Evolutionary conservation across 2,329 filamentous ascomycete genomes (phyloP).

Genomic region (Teratosphaeria epicoccoides): DNA sequence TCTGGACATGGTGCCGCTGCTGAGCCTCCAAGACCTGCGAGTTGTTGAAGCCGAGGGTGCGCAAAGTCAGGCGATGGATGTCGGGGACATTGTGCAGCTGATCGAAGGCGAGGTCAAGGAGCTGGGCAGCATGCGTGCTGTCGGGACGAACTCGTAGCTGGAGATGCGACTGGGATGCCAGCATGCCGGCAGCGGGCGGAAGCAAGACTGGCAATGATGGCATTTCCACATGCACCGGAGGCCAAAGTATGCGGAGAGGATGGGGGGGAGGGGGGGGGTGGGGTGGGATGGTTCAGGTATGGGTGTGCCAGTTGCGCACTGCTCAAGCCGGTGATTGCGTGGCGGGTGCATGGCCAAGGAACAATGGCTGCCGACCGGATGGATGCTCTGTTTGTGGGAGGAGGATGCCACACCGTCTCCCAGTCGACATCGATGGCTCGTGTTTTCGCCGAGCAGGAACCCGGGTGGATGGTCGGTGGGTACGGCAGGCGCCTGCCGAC

Average conservation of each 20-base stretch:
- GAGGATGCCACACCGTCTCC: neutral
- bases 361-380: neutral
- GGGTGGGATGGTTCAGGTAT: neutral
- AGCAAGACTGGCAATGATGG: neutral
- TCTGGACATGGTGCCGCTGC: slow-evolving; percentile 23
- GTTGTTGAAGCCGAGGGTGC: slow-evolving; percentile 5
- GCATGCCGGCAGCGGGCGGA: neutral
- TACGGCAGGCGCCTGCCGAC: neutral
- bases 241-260: neutral
- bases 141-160: neutral
- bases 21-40: slow-evolving; percentile 7
- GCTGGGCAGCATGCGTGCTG: neutral
- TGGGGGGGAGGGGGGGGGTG: too few species aligned
- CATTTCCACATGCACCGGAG: neutral
- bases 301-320: neutral
- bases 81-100: neutral
- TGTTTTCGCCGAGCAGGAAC: neutral
- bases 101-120: neutral
- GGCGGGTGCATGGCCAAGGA: neutral
- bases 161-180: neutral
- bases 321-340: neutral
- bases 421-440: neutral
- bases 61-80: slow-evolving; percentile 1
- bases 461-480: neutral
- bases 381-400: neutral